Base-by-base conservation (phyloP, 495 filamentous ascomycete genomes). In the Hyphodiscus hymeniophilus region DNA sequence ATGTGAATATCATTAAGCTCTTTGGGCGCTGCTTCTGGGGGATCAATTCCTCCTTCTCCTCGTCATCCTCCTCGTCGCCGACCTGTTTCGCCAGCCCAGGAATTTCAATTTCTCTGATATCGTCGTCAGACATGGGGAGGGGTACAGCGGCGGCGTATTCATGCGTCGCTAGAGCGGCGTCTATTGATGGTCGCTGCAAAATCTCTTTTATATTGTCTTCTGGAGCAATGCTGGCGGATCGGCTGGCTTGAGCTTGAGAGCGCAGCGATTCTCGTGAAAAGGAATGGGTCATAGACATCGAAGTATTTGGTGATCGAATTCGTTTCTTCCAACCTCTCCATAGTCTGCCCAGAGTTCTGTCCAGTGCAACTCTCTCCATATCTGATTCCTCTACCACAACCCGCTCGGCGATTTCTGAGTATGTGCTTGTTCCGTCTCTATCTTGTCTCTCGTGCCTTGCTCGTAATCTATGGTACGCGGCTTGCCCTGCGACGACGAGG, bases 311-410 rank as follows among this genome's bases (percentile, higher is more conserved):
- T 15, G 70, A 70, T 30, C 82, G 76, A 49, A 85, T 76, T 48
- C 80, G 81, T 66, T 94, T 94, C 60, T 90, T 86, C 94, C 94
- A 99, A 24, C 87, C 84, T 56, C 94, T 79, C 94, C 94, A 99
- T 24, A 97, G 66, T 28, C 91, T 72, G 12, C 94, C 90, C 2
- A 99, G 66, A 11, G 87, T 90, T 34, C 86, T 73, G 60, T 92
- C 88, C 46, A 97, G 69, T 3, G 91, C 92, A 50, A 97, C 71
- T 48, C 92, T 90, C 62, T 97, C 91, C 71, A 95, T 86, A 60
- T 99, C 94, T 21, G 79, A 66, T 58, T 97, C 91, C 58, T 94
- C 89, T 18, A 99, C 85, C 24, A 88, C 71, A 39, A 92, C 70
- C 18, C 78, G 79, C 43, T 87, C 80, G 44, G 69, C 65, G 45